A percentile compares a stretch with the other conserved stretches of the same genome.
Conservation (phyloP, 345 rosid species). For the Cardamine occulta region DNA sequence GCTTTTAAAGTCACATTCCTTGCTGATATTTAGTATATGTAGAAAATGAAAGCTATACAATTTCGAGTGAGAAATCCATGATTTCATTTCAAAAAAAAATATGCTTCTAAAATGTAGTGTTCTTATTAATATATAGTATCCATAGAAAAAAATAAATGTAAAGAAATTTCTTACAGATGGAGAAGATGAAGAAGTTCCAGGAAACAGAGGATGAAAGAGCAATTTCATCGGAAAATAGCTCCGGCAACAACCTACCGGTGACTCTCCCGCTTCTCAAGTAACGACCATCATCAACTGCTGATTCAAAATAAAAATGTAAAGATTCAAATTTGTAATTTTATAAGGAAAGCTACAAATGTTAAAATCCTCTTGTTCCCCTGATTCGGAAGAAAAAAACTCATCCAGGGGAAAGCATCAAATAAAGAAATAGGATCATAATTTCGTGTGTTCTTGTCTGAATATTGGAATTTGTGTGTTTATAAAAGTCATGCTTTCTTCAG, state of each 20-base stretch:
- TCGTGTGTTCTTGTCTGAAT: background rate
- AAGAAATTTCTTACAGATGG: constrained; percentile 32
- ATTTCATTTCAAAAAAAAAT: too few species aligned
- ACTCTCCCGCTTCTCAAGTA: constrained; percentile 23
- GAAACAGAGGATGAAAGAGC: background rate
- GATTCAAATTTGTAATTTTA: background rate
- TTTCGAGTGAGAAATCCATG: too few species aligned
- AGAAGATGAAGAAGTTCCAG: background rate
- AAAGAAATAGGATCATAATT: background rate
- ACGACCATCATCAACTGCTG: background rate
- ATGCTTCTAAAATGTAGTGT: too few species aligned
- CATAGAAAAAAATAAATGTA: background rate
- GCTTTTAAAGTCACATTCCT: background rate
- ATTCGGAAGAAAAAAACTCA: too few species aligned
- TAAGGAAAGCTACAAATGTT: background rate
- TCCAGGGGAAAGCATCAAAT: too few species aligned
- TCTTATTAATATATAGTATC: too few species aligned
- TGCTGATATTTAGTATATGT: background rate
- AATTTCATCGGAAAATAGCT: background rate
- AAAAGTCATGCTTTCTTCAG: background rate
- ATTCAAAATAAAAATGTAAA: background rate
- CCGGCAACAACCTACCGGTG: background rate
- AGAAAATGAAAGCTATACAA: background rate
- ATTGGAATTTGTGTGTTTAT: too few species aligned
- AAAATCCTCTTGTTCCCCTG: background rate